Base-by-base conservation (phyloP, 2,329 filamentous ascomycete species). In the Colletotrichum sublineola region DNA sequence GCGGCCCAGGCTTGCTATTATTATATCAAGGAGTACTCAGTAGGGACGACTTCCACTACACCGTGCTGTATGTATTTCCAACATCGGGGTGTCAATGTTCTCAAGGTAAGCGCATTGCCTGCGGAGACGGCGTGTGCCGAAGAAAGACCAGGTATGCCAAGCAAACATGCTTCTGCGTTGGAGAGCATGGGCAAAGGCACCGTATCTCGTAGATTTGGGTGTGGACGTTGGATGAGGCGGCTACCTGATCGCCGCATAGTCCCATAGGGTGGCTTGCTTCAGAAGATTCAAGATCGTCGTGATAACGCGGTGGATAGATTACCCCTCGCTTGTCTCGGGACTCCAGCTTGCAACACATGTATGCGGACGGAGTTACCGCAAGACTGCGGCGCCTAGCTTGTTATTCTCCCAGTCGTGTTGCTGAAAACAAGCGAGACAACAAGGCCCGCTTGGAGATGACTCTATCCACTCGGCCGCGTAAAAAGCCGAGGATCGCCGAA, bases 351-450 rank as follows among this genome's bases (percentile, higher is more conserved):
- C 36, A 42, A 55, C 24, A 40, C 53, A 58, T 53, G 58, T 42
- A 46, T 48, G 60, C 65, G 52, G 53, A 53, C 66, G 65, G 66
- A 48, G 69, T 58, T 55, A 58, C 57, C 68, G 57, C 68, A 46
- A 29, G 64, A 24, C 68, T 62, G 68, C 60, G 66, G 66, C 58
- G 55, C 69, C 24, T 46, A 60, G 36, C 18, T 53, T 42, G 33
- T 36, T 24, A 11, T 56, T 24, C 29, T 50, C n/a, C 50, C 64
- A 46, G 58, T 36, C 66, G 52, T 48, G 53, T 68, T 69, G 65
- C 66, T 72, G 58, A 48, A 72, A 72, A 63, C 44, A 31, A 60
- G 31, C 40, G 68, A 72, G 65, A 60, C 53, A 69, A 69, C 46
- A 64, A 64, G 65, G 38, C 53, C 36, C 29, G 18, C 18, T n/a